A percentile compares a stretch with the other conserved stretches of the same genome.
Evolutionary conservation across 2,329 filamentous ascomycete species (phyloP).

Genomic region (Aspergillus transmontanensis): DNA sequence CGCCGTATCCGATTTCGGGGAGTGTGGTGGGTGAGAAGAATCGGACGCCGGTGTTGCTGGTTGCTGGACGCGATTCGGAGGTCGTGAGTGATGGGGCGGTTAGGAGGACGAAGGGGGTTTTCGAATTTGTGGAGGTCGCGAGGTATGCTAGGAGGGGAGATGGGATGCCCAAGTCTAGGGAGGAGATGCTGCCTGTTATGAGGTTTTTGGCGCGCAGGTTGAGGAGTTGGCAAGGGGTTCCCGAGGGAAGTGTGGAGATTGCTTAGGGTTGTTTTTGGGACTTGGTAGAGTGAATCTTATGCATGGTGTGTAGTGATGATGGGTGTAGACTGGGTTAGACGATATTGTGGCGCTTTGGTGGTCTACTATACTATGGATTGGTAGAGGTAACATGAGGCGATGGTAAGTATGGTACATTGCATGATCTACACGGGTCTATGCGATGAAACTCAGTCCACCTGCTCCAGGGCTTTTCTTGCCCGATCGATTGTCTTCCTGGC

Average conservation of each 20-base stretch:
- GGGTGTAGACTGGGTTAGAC: background rate
- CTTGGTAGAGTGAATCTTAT: background rate
- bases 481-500: constrained; percentile 48
- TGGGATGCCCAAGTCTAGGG: constrained; percentile 77
- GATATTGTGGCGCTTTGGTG: background rate
- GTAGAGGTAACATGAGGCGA: background rate
- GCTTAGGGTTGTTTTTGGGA: constrained; percentile 13
- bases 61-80: constrained; percentile 43
- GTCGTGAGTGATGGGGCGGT: constrained; percentile 65
- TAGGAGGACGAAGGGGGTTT: constrained; percentile 65
- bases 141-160: constrained; percentile 73
- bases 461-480: constrained; percentile 51
- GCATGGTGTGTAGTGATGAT: background rate
- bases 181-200: constrained; percentile 92
- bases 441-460: constrained; percentile 23
- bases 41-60: constrained; percentile 45
- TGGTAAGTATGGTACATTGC: constrained; percentile 14
- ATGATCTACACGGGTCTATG: constrained; percentile 6
- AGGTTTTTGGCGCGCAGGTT: constrained; percentile 61
- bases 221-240: constrained; percentile 48
- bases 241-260: constrained; percentile 49
- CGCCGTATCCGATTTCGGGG: constrained; percentile 40
- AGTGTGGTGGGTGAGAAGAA: constrained; percentile 35
- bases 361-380: background rate
- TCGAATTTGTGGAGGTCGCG: constrained; percentile 67